Evolutionary conservation across 2,329 filamentous ascomycete species (phyloP).

Genomic region (Botrytis hyacinthi): DNA sequence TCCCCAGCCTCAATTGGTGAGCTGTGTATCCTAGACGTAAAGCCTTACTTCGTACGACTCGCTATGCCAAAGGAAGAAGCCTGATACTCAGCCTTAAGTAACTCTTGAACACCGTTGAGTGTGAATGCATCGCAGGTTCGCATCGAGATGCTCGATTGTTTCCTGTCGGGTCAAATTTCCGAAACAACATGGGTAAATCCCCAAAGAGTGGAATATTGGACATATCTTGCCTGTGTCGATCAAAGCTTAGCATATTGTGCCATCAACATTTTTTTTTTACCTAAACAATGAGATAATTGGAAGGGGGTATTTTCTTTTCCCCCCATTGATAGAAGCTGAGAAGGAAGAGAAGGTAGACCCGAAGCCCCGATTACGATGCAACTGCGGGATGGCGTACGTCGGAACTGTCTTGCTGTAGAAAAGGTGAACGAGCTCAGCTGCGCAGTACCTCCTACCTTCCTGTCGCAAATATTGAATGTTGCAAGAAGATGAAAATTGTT

Average conservation of each 20-base stretch:
- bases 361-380: not conserved
- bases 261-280: not conserved
- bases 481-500: not conserved
- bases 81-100: not conserved
- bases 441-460: not conserved
- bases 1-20: not conserved
- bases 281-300: not conserved
- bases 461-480: not conserved
- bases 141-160: not conserved
- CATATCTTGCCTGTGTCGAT: conserved; percentile 16
- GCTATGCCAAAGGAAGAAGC: not conserved
- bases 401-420: not conserved
- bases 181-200: not conserved
- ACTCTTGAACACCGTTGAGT: not conserved
- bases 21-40: not conserved
- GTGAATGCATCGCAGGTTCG: not conserved
- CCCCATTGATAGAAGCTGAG: not conserved
- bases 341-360: not conserved
- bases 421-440: not conserved
- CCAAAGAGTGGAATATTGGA: not conserved
- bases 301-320: not conserved
- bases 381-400: not conserved
- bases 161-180: conserved; percentile 7
- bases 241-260: conserved; percentile 15
- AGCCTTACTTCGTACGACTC: not conserved